Evolutionary conservation across 768 basidiomycete genomes (phyloP).

Genomic region (Clathrus columnatus): DNA sequence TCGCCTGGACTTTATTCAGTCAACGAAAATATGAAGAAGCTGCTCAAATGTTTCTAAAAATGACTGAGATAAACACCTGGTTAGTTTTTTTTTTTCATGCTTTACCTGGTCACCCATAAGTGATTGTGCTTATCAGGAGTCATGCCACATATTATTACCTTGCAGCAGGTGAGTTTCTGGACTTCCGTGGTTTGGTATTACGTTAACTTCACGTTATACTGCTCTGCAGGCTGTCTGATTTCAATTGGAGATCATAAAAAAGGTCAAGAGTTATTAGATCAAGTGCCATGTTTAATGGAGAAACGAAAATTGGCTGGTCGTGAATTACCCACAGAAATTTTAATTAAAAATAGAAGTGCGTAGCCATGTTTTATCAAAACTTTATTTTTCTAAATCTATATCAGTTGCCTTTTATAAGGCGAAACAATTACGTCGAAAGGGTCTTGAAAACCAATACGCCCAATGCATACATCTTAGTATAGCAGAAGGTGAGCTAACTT

Average conservation of each 20-base stretch:
- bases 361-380: background rate
- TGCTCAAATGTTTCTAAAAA: constrained; percentile 53
- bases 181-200: background rate
- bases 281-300: constrained; percentile 49
- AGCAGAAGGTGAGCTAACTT: constrained; percentile 49
- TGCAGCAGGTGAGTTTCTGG: constrained; percentile 51
- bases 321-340: constrained; percentile 65
- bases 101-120: background rate
- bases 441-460: constrained; percentile 41
- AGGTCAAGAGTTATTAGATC: constrained; percentile 54
- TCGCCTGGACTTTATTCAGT: constrained; percentile 67
- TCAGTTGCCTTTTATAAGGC: constrained; percentile 67
- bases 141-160: constrained; percentile 75
- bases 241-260: constrained; percentile 45
- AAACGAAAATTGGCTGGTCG: constrained; percentile 57
- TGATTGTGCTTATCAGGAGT: constrained; percentile 40
- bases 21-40: constrained; percentile 58
- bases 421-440: constrained; percentile 51
- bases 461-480: constrained; percentile 55
- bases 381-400: background rate
- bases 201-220: background rate
- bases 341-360: constrained; percentile 70
- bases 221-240: constrained; percentile 50
- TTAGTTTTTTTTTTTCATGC: constrained; percentile 20
- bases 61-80: constrained; percentile 68